Conservation (phyloP, 768 basidiomycete genomes). For the Gelatoporia subvermispora region DNA sequence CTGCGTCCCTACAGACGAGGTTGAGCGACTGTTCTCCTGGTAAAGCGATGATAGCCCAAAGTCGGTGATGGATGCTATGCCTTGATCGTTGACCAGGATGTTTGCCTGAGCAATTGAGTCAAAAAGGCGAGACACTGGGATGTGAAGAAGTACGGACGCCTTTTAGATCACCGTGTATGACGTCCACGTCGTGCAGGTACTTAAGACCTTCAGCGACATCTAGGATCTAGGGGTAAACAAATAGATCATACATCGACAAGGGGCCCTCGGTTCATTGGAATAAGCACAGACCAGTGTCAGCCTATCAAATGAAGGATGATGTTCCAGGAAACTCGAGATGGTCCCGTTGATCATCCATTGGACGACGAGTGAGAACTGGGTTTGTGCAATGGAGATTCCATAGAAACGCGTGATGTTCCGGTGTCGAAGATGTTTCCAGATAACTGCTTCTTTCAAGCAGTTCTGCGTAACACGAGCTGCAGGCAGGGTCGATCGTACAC, state of each 20-base stretch:
- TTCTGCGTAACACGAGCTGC: neutral
- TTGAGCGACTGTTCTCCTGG: neutral
- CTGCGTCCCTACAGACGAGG: neutral
- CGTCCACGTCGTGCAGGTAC: constrained; percentile 16
- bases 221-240: constrained; percentile 14
- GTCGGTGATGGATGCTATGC: constrained; percentile 16
- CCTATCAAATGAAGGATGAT: neutral
- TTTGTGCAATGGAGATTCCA: constrained; percentile 7
- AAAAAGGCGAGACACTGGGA: neutral
- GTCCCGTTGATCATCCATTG: constrained; percentile 6
- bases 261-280: too few relatives aligned
- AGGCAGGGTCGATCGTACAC: too few relatives aligned
- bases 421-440: constrained; percentile 13
- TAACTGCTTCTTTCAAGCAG: constrained; percentile 6
- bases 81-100: constrained; percentile 17
- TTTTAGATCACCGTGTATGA: constrained; percentile 23
- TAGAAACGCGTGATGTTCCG: constrained; percentile 12
- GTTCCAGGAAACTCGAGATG: constrained; percentile 2
- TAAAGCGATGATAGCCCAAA: constrained; percentile 19
- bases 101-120: constrained; percentile 12
- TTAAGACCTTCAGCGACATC: constrained; percentile 17
- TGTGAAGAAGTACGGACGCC: constrained; percentile 14
- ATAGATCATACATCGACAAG: too few relatives aligned
- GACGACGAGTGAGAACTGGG: constrained; percentile 9
- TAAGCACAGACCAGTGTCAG: constrained; percentile 2